Base-by-base conservation (phyloP, 495 filamentous ascomycete genomes). In the Hyaloscypha bicolor region DNA sequence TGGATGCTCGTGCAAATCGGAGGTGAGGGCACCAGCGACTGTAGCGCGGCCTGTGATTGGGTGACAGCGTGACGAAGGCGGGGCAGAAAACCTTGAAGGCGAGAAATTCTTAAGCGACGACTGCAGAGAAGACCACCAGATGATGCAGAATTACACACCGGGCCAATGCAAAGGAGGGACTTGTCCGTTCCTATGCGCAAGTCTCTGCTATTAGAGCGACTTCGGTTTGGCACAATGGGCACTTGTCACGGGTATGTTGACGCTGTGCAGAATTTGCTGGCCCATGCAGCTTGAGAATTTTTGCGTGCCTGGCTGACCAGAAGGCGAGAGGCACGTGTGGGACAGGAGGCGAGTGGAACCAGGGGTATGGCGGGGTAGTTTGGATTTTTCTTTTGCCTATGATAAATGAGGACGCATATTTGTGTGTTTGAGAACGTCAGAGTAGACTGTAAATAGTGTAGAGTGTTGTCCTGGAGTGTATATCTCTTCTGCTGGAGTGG, bases 271-370 rank as follows among this genome's bases (percentile, higher is more conserved):
- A 57, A 31, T 63, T 55, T 51, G 55, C 32, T 60, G 48, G 16
- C 52, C 8, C 33, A 62, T 70, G 68, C 68, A 66, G 59, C 63
- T 53, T 70, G 68, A 70, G 68, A 70, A 70, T 64, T 70, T 63
- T 67, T 69, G 63, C 68, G 14, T 58, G 63, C 57, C 66, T 69
- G 66, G 55, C 29, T 69, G 66, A 69, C 55, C 39, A 56, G 32
- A 42, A 52, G 25, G 35, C 33, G 63, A 33, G 45, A 21, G 32
- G 57, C 67, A 69, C 67, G 67, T 69, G 67, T 37, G 37, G 19
- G 59, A 64, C 2, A 42, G 30, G 37, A 63, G 61, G 63, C 63
- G 29, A 67, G 37, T 16, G 16, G n/a, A 51, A 14, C 35, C 21
- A 21, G 16, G 33, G 25, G 29, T 14, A 29, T 59, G 35, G 62